Evolutionary conservation across 805 yeast species (phyloP), one percentile per base, ranked within the genome.

Genomic region (Komagataella ulmi): DNA sequence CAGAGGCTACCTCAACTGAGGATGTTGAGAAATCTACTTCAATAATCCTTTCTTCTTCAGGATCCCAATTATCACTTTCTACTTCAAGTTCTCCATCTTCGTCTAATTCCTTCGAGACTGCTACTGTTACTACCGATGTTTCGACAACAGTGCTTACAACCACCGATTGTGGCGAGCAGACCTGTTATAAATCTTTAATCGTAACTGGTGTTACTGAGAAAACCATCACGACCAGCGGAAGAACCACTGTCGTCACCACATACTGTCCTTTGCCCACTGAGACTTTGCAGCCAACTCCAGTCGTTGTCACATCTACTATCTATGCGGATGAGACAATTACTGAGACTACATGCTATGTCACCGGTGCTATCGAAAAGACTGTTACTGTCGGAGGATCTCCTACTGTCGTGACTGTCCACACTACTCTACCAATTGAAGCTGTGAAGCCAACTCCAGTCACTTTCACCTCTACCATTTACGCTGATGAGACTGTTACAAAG

Each of bases 221-320:
- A 48, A 68, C 73, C 45, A 56, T 65, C 23, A 63, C 68, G 40
- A 62, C 63, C 24, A 55, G 63, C 51, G 74, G 68, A 21, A 58
- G 58, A 17, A 61, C 55, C 48, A 68, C 73, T 17, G 61, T 66
- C 45, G 61, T 64, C 60, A 68, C 76, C 51, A 69, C 75, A 18
- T 67, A 62, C 61, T 65, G 70, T 55, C 69, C 72, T 54, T 51
- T 51, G 48, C 44, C 55, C 40, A 30, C 40, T 4, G 40, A 30
- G 46, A 54, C 53, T 10, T 17, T 59, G 45, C 7, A 57, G 4
- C 30, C 57, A 18, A 10, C 47, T 45, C 47, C 53, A 10, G 23
- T 19, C 23, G 23, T 30, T 14, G 40, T 30, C 6, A 45, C 47
- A 10, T 45, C 40, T 12, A 30, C 47, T 45, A 12, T 18, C 23